Percentiles rank a stretch among this genome's conserved stretches.
Evolutionary conservation across 371 early-diverging fungal genomes (phyloP).

Genomic region (Syncephalastrum monosporum): DNA sequence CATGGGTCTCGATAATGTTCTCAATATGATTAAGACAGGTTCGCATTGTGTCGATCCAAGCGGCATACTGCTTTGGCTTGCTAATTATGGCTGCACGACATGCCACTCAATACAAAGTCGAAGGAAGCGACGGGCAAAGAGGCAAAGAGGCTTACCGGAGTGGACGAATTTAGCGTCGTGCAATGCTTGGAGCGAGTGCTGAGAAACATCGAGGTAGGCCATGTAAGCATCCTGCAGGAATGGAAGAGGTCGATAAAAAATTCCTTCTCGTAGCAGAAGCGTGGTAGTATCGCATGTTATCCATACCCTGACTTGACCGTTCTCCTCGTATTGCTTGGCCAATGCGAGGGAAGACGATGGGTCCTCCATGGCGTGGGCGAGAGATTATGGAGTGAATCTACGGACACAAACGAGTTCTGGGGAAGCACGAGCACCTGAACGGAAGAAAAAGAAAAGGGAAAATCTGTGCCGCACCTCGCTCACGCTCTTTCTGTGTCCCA

Average conservation of each 20-base stretch:
- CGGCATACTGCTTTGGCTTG: slow-evolving; percentile 36
- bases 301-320: slow-evolving; percentile 39
- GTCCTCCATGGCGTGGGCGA: slow-evolving; percentile 29
- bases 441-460: too few species aligned
- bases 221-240: slow-evolving; percentile 44
- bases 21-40: slow-evolving; percentile 42
- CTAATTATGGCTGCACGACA: slow-evolving; percentile 40
- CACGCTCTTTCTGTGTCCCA: too few species aligned
- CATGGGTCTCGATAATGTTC: slow-evolving; percentile 35
- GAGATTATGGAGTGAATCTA: not conserved
- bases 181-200: slow-evolving; percentile 33
- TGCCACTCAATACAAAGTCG: not conserved
- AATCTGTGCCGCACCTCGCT: too few species aligned
- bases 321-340: slow-evolving; percentile 35
- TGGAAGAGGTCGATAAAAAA: not conserved
- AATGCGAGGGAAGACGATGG: slow-evolving; percentile 26
- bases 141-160: slow-evolving; percentile 33
- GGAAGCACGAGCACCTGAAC: too few species aligned
- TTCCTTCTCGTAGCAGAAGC: not conserved
- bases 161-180: slow-evolving; percentile 47
- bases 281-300: too few species aligned
- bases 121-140: not conserved
- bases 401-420: too few species aligned
- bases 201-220: slow-evolving; percentile 27
- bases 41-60: slow-evolving; percentile 34